A percentile compares a stretch with the other conserved stretches of the same genome.
Evolutionary conservation across 2,329 filamentous ascomycete species (phyloP).

Genomic region (Cordyceps cicadae): DNA sequence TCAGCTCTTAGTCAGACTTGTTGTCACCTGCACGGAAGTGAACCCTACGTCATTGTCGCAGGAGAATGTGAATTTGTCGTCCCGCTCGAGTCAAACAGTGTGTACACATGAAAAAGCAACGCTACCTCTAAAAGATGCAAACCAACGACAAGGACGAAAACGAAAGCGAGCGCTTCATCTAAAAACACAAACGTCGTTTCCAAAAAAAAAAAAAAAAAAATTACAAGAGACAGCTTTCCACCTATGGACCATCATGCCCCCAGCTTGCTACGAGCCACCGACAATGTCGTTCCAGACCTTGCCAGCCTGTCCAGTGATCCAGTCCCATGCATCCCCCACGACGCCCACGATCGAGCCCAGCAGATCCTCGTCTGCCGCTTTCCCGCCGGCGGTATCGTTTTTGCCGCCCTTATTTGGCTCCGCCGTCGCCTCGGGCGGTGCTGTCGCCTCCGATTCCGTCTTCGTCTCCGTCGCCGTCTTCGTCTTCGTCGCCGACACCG

Average conservation of each 20-base stretch:
- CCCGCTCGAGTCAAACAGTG: no score
- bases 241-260: background rate
- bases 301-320: constrained; percentile 13
- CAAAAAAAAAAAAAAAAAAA: background rate
- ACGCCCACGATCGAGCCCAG: background rate
- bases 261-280: background rate
- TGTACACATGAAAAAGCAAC: no score
- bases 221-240: background rate
- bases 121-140: no score
- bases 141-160: background rate
- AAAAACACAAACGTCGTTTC: background rate
- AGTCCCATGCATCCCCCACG: constrained; percentile 11
- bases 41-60: no score
- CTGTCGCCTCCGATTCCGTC: background rate
- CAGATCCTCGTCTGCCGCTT: background rate
- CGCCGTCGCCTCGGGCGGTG: background rate
- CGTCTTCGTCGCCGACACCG: background rate
- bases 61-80: no score
- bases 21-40: no score
- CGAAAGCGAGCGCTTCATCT: background rate
- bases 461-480: no score
- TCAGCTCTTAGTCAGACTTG: no score
- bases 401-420: background rate
- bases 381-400: background rate
- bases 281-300: constrained; percentile 8